Percentiles rank a stretch among this genome's conserved stretches.
These are phyloP conservation scores for Starmera stellimalicola DNA, from an alignment of 1,139 yeast genomes.

Conservation along the genomic window DNA sequence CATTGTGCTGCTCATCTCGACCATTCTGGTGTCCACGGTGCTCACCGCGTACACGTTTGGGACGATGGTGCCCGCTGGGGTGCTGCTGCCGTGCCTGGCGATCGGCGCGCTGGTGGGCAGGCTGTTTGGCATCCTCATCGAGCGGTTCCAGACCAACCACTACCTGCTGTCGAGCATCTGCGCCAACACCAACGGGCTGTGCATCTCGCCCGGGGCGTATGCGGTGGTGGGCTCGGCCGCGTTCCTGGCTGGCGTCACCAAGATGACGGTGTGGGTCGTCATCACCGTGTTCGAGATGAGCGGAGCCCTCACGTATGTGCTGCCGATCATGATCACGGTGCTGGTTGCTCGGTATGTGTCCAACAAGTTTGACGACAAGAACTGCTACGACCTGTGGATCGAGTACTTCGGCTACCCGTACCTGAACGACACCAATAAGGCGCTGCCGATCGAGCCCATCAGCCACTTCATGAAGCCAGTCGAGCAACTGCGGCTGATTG, in stretches of 20 bases:
- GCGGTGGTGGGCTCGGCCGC: conserved; percentile 90
- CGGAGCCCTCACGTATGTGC: conserved; percentile 71
- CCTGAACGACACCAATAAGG: conserved; percentile 12
- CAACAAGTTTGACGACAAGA: conserved; percentile 27
- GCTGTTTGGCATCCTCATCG: conserved; percentile 52
- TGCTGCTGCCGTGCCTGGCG: conserved; percentile 62
- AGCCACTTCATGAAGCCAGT: conserved; percentile 9
- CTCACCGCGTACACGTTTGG: conserved; percentile 60
- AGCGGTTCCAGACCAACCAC: conserved; percentile 33
- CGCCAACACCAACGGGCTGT: conserved; percentile 20
- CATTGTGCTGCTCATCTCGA: conserved; percentile 28
- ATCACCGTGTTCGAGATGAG: conserved; percentile 84
- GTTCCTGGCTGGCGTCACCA: conserved; percentile 78
- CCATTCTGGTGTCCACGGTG: conserved; percentile 44
- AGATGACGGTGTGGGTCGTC: conserved; percentile 76
- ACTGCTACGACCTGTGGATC: conserved; percentile 36
- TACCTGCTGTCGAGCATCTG: conserved; percentile 23
- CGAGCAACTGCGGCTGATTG: conserved; percentile 9
- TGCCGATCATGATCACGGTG: conserved; percentile 69
- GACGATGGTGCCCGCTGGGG: conserved; percentile 62
- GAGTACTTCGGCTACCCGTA: conserved; percentile 25
- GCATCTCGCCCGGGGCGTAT: conserved; percentile 78
- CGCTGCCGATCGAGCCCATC: conserved; percentile 14
- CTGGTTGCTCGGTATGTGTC: conserved; percentile 38
- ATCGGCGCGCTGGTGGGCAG: conserved; percentile 68